A percentile compares a stretch with the other conserved stretches of the same genome.
phyloP scores from a whole-genome alignment of 2,329 filamentous ascomycete species.

The Arthroderma sp. region DNA sequence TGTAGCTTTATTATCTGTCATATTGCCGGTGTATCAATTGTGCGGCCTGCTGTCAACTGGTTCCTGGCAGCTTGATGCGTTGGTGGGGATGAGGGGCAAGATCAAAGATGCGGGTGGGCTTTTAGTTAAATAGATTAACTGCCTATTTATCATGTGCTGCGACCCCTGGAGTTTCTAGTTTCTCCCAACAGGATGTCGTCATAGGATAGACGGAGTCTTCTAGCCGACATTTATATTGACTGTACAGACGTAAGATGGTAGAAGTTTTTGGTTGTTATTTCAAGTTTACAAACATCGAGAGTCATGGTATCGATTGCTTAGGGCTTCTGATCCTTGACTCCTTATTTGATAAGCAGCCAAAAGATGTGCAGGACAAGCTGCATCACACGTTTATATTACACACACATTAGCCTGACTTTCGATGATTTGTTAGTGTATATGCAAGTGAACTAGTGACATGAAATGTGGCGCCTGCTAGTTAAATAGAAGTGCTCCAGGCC shows the following conservation, averaged over 20 bases:
- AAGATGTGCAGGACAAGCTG: neutral
- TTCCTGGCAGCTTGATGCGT: neutral
- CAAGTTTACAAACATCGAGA: too few species aligned
- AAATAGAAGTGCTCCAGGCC: neutral
- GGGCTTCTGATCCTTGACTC: too few species aligned
- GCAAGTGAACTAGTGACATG: neutral
- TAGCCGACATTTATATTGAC: neutral
- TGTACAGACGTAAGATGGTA: too few species aligned
- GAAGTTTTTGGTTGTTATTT: too few species aligned
- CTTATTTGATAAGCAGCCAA: too few species aligned
- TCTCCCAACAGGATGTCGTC: neutral
- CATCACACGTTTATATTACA: neutral
- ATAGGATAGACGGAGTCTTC: neutral
- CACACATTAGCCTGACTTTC: neutral
- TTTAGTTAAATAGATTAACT: neutral
- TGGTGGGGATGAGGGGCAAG: slow-evolving; percentile 3
- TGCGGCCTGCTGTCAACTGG: neutral
- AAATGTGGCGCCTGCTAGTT: neutral
- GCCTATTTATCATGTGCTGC: neutral
- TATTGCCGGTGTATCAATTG: neutral
- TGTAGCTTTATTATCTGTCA: slow-evolving; percentile 1
- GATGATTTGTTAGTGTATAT: neutral
- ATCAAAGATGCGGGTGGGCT: neutral
- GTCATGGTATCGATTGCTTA: too few species aligned
- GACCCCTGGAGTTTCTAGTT: neutral